Base-by-base conservation (phyloP, 2,329 filamentous ascomycete genomes). In the Neonectria punicea region DNA sequence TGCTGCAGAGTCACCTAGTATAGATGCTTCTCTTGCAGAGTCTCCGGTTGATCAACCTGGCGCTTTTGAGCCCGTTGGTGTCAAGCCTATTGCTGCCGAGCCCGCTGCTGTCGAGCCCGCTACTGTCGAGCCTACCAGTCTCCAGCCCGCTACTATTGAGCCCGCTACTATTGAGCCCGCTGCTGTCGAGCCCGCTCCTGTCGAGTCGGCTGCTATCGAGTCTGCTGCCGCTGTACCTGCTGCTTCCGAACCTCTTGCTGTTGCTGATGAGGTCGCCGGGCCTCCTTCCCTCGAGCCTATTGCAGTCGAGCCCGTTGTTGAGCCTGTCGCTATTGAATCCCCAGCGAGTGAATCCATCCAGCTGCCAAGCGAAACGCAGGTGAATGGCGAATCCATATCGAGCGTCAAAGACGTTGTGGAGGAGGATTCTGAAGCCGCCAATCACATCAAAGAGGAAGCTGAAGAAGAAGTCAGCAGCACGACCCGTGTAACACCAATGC, bases 381-480 rank as follows among this genome's bases (percentile, higher is more conserved):
- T 64, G 49, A 70, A 73, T 49, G 65, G 61, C 25, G 28, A 60
- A 34, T 22, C 53, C 36, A 34, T 51, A 16, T 22, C 53, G 20
- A 50, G 62, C 20, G 9, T 56, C 18, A 28, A 49, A 5, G 43
- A 54, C 11, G 16, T 53, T 43, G 46, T 53, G 20, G 64, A 60
- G 54, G 51, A 70, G 44, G 28, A 46, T 50, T 39, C 57, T 39
- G 20, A 51, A 22, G 60, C 61, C 18, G 30, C 63, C 61, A 59
- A 46, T 47, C 58, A 54, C 30, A 61, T 70, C 56, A 67, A 72
- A 47, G 47, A 65, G 43, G 67, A 73, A 61, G 8, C 44, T 11
- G 53, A 34, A 32, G 58, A 57, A 22, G 61, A 67, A 61, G 44
- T 55, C 11, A 28, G 53, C 43, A 55, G 67, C 25, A 47, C 63